A percentile compares a stretch with the other conserved stretches of the same genome.
phyloP scores from a whole-genome alignment of 495 filamentous ascomycete species.

The Aspergillus wentii region DNA sequence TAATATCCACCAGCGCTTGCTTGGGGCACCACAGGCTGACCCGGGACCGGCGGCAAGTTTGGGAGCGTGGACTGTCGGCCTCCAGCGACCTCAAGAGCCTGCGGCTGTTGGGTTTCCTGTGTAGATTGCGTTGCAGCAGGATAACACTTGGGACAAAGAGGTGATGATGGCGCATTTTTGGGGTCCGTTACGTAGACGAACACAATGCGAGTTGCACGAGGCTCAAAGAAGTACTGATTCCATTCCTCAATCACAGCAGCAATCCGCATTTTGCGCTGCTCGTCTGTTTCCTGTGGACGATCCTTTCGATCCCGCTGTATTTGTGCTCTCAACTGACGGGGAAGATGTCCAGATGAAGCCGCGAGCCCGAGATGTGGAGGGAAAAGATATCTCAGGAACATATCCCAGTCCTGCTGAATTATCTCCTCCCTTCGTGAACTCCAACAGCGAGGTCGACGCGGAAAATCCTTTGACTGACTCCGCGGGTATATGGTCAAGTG shows the following conservation, averaged over 20 bases:
- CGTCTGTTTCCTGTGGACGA: slow-evolving; percentile 37
- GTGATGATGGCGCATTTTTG: slow-evolving; percentile 33
- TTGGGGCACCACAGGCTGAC: slow-evolving; percentile 10
- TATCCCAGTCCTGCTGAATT: slow-evolving; percentile 46
- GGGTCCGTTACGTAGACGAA: slow-evolving; percentile 36
- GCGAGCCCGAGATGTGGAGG: slow-evolving; percentile 37
- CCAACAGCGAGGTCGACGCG: slow-evolving; percentile 41
- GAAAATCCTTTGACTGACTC: slow-evolving; percentile 42
- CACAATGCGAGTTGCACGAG: slow-evolving; percentile 31
- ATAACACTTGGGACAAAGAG: slow-evolving; percentile 40
- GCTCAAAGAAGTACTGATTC: slow-evolving; percentile 49
- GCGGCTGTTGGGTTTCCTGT: slow-evolving; percentile 12
- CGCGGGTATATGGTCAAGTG: slow-evolving; percentile 41
- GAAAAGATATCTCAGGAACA: slow-evolving; percentile 45
- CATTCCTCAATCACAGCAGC: slow-evolving; percentile 44
- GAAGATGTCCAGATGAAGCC: slow-evolving; percentile 32
- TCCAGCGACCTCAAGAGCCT: slow-evolving; percentile 6
- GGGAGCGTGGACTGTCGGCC: slow-evolving; percentile 4
- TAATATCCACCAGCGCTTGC: slow-evolving; percentile 13
- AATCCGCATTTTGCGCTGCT: slow-evolving; percentile 35
- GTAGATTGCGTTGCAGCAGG: slow-evolving; percentile 35
- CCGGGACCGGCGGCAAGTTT: slow-evolving; percentile 9
- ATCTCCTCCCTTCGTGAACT: slow-evolving; percentile 32
- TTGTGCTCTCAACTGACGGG: slow-evolving; percentile 36
- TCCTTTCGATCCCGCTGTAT: slow-evolving; percentile 41